phyloP scores from a whole-genome alignment of 23 red algal genomes.

The Cyanidioschyzon merolae region DNA sequence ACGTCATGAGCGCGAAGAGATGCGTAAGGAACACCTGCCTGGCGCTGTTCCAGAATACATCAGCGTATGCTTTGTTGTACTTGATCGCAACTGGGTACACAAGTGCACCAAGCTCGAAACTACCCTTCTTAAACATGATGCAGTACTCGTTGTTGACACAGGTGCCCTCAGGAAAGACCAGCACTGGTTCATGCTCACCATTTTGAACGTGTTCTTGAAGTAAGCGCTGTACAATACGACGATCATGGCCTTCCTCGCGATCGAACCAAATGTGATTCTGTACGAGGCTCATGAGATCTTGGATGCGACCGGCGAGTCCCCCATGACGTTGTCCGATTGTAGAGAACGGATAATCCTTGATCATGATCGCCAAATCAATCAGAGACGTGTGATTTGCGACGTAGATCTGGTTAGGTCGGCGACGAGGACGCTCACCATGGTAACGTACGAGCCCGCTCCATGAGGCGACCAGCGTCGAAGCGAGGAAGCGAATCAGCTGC shows the following conservation, averaged over 20 bases:
- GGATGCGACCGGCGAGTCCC: constrained; percentile 70
- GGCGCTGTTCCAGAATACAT: constrained; percentile 84
- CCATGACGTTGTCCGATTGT: constrained; percentile 79
- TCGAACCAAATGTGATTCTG: constrained; percentile 99
- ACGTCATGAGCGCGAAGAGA: constrained; percentile 81
- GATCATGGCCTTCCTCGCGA: constrained; percentile 72
- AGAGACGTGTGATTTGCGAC: constrained; percentile 84
- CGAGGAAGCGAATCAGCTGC: constrained; percentile 41
- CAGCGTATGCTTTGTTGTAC: constrained; percentile 63
- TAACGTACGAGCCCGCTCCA: constrained; percentile 71
- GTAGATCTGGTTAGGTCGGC: constrained; percentile 77
- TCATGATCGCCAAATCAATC: constrained; percentile 71
- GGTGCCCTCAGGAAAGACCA: constrained; percentile 97
- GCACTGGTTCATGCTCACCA: constrained; percentile 71
- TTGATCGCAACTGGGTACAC: constrained; percentile 88
- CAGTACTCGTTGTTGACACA: constrained; percentile 91
- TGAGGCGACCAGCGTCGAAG: constrained; percentile 63
- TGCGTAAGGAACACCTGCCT: constrained; percentile 50
- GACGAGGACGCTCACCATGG: constrained; percentile 65
- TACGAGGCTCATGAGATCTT: constrained; percentile 68
- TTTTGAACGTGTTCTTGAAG: constrained; percentile 54
- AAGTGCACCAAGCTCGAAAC: constrained; percentile 69
- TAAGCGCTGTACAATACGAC: constrained; percentile 54
- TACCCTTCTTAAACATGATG: constrained; percentile 98
- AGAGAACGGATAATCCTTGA: constrained; percentile 86